Conservation (phyloP, 495 filamentous ascomycete genomes). For the Aspergillus ellipticus region DNA sequence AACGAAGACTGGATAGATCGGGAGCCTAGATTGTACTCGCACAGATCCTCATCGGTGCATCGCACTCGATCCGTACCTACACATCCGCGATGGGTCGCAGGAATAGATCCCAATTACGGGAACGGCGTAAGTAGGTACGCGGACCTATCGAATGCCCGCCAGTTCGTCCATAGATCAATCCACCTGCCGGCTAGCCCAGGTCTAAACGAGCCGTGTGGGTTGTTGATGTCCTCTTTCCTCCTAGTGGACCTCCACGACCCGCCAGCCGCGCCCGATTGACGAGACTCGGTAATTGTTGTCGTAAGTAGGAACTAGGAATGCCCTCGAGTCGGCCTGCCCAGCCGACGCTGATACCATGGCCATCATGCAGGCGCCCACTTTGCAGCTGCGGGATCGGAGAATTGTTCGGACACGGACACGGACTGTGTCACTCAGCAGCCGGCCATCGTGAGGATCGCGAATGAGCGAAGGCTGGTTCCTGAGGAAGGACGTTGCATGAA, state of each 20-base stretch:
- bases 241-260: neutral
- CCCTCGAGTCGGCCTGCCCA: too few relatives aligned
- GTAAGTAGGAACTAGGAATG: too few relatives aligned
- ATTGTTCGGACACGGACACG: neutral
- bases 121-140: neutral
- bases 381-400: neutral
- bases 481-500: constrained; percentile 1
- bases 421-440: neutral
- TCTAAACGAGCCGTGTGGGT: neutral
- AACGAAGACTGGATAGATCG: neutral
- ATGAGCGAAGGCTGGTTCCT: neutral
- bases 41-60: too few relatives aligned
- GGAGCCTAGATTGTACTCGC: neutral
- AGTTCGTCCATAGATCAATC: neutral
- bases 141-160: neutral
- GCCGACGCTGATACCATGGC: too few relatives aligned
- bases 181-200: neutral
- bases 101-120: neutral
- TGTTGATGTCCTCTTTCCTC: neutral
- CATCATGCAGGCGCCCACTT: neutral
- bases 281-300: too few relatives aligned
- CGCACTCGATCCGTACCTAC: neutral
- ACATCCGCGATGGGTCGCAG: neutral
- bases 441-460: neutral
- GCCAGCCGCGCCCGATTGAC: too few relatives aligned